These are phyloP conservation scores for Xylaria sp. DNA, from an alignment of 495 filamentous ascomycete genomes.

Conservation along the genomic window DNA sequence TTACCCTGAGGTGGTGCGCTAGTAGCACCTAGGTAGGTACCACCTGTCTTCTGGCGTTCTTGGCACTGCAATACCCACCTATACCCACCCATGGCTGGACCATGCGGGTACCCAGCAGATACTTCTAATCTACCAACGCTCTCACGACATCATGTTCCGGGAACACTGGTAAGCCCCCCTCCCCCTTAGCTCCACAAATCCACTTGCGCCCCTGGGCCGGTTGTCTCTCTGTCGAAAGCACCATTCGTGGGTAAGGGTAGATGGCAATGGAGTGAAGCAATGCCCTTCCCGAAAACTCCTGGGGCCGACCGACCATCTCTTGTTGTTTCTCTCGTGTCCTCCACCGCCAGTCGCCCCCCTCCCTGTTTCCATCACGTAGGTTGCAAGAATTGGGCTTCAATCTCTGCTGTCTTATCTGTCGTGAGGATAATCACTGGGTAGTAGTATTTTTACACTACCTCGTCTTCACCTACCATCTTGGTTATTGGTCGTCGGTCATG, in stretches of 20 bases:
- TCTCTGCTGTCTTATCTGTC: background rate
- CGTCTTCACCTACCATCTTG: background rate
- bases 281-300: slow-evolving; percentile 44
- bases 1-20: slow-evolving; percentile 19
- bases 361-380: slow-evolving; percentile 17
- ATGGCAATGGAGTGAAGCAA: slow-evolving; percentile 35
- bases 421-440: background rate
- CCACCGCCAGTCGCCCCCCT: slow-evolving; percentile 42
- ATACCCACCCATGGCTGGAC: slow-evolving; percentile 20
- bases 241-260: slow-evolving; percentile 46
- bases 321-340: slow-evolving; percentile 44
- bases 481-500: too few relatives aligned
- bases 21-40: slow-evolving; percentile 22
- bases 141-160: slow-evolving; percentile 40
- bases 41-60: slow-evolving; percentile 6
- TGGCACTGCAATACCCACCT: slow-evolving; percentile 23
- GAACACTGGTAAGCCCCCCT: slow-evolving; percentile 36
- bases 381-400: background rate
- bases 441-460: background rate
- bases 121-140: slow-evolving; percentile 35
- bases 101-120: slow-evolving; percentile 31
- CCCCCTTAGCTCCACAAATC: slow-evolving; percentile 39
- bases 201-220: slow-evolving; percentile 38
- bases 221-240: slow-evolving; percentile 40
- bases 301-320: slow-evolving; percentile 41